Percentiles rank a stretch among this genome's conserved stretches.
Conservation (phyloP, 2,329 filamentous ascomycete species). For the Stagonosporopsis cucurbitacearum region DNA sequence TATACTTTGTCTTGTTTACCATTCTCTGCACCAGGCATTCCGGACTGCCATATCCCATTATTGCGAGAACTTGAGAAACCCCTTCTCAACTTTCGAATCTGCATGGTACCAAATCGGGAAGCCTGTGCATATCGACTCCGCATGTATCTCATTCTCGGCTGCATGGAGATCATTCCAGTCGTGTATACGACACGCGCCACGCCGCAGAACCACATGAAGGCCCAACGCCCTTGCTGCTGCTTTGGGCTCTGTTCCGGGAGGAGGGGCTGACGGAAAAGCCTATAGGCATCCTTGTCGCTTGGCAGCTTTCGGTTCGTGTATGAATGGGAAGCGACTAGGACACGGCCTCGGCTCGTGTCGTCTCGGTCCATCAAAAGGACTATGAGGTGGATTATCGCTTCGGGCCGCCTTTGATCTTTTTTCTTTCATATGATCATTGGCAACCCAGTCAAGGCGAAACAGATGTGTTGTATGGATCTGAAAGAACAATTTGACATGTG, state of each 20-base stretch:
- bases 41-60: neutral
- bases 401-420: constrained; percentile 2
- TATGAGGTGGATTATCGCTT: neutral
- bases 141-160: constrained; percentile 44
- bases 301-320: constrained; percentile 13
- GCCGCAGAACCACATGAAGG: constrained; percentile 43
- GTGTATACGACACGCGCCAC: constrained; percentile 31
- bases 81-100: constrained; percentile 27
- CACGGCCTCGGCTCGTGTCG: constrained; percentile 8
- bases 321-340: constrained; percentile 2
- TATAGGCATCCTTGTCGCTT: constrained; percentile 12
- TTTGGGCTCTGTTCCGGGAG: constrained; percentile 14
- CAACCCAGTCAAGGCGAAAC: neutral
- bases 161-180: constrained; percentile 42
- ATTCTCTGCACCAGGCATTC: constrained; percentile 13
- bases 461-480: neutral
- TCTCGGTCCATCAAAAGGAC: constrained; percentile 1
- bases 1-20: constrained; percentile 3
- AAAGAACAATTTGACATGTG: neutral
- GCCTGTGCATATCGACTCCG: constrained; percentile 38
- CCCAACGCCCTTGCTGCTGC: constrained; percentile 21
- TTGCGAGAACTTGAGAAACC: constrained; percentile 24
- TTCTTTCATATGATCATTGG: neutral
- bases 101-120: constrained; percentile 32
- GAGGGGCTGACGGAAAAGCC: constrained; percentile 1